Conservation (phyloP, 495 filamentous ascomycete genomes). For the Aspergillus asperescens region DNA sequence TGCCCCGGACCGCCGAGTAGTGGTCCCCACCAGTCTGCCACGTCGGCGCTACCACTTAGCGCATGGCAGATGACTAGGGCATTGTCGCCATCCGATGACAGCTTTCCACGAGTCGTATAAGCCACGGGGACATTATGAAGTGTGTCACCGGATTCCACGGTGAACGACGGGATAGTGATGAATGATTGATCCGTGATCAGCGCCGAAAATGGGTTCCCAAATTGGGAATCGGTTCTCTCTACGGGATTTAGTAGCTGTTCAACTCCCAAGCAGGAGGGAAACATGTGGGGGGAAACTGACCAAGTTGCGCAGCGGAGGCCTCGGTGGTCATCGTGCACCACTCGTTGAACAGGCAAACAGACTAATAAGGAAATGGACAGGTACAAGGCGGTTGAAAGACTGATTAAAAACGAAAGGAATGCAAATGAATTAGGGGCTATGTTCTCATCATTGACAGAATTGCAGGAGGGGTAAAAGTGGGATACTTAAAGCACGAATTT, state of each 20-base stretch:
- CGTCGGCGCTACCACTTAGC: constrained; percentile 91
- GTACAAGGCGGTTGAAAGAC: background rate
- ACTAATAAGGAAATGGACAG: background rate
- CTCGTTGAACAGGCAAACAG: background rate
- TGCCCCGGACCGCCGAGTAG: constrained; percentile 82
- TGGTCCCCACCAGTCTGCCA: constrained; percentile 97
- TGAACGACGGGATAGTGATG: constrained; percentile 80
- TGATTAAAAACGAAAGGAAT: constrained; percentile 7
- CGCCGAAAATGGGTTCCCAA: constrained; percentile 85
- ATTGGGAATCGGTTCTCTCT: constrained; percentile 62
- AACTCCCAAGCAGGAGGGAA: background rate
- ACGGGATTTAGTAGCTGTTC: constrained; percentile 57
- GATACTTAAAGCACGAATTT: constrained; percentile 1
- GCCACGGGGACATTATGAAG: constrained; percentile 87
- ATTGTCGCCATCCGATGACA: constrained; percentile 76
- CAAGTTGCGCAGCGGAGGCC: constrained; percentile 27
- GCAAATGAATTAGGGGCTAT: constrained; percentile 6
- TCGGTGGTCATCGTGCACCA: constrained; percentile 27
- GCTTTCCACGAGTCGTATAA: constrained; percentile 77
- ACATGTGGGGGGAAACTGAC: constrained; percentile 37
- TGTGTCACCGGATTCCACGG: constrained; percentile 85
- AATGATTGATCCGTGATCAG: constrained; percentile 85
- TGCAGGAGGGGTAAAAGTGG: background rate
- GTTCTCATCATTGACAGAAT: constrained; percentile 2
- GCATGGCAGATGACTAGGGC: constrained; percentile 97